phyloP scores from a whole-genome alignment of 371 early-diverging fungal species.

The Apophysomyces ossiformis region DNA sequence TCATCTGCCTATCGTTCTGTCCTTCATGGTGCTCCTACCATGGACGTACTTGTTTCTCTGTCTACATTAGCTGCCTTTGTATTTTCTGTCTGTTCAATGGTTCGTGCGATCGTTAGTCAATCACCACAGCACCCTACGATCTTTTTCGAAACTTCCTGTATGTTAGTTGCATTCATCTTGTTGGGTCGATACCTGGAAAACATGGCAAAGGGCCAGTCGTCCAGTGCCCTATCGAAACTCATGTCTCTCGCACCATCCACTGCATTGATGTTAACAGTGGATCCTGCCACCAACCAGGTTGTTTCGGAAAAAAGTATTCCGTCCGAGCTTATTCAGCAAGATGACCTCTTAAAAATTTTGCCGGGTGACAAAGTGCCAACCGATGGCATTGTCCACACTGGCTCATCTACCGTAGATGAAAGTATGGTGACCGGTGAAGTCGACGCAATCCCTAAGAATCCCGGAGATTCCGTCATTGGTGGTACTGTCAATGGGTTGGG shows the following conservation, averaged over 20 bases:
- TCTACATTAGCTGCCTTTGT: constrained; percentile 87
- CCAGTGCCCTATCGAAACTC: constrained; percentile 86
- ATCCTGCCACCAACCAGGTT: constrained; percentile 39
- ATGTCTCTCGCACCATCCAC: constrained; percentile 84
- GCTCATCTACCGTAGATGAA: constrained; percentile 92
- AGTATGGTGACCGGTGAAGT: constrained; percentile 98
- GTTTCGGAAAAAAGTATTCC: constrained; percentile 75
- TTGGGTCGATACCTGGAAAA: constrained; percentile 93
- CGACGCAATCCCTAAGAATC: constrained; percentile 81
- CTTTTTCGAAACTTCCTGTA: constrained; percentile 93
- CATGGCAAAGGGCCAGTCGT: constrained; percentile 92
- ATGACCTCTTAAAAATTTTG: constrained; percentile 84
- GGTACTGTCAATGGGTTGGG: constrained; percentile 93
- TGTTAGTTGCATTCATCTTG: constrained; percentile 89
- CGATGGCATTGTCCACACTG: constrained; percentile 90
- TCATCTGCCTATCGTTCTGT: constrained; percentile 78
- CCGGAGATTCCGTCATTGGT: constrained; percentile 78
- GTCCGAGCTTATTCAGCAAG: constrained; percentile 83
- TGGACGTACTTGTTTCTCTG: constrained; percentile 94
- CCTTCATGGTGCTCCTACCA: constrained; percentile 83
- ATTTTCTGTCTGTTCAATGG: constrained; percentile 71
- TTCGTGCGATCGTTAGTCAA: constrained; percentile 49
- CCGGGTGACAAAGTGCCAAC: constrained; percentile 95
- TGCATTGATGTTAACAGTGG: constrained; percentile 48
- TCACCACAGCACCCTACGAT: constrained; percentile 67